phyloP scores from a whole-genome alignment of 805 yeast species.

The fission yeast (Schizosaccharomyces pombe) region DNA sequence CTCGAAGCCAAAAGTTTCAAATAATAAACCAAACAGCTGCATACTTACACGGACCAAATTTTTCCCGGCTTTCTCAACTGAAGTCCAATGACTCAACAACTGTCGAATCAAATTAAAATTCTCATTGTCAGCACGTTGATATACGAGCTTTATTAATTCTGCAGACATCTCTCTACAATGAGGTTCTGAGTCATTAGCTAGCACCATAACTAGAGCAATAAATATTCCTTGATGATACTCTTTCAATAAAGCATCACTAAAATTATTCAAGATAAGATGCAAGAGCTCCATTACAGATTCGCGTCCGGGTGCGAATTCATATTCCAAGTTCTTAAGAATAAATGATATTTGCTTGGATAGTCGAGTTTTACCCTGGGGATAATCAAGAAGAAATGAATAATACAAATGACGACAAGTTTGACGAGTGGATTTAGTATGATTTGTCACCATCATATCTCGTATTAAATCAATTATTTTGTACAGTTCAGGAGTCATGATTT shows the following conservation, averaged over 20 bases:
- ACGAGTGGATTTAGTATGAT: slow-evolving; percentile 60
- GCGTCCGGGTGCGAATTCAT: slow-evolving; percentile 69
- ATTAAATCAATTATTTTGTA: slow-evolving; percentile 65
- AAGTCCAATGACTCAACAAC: slow-evolving; percentile 8
- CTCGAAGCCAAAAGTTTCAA: not conserved
- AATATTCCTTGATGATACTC: slow-evolving; percentile 56
- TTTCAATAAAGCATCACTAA: slow-evolving; percentile 26
- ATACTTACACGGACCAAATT: not conserved
- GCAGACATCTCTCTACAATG: slow-evolving; percentile 71
- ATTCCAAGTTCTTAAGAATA: slow-evolving; percentile 55
- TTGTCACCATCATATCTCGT: slow-evolving; percentile 68
- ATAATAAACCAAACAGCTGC: slow-evolving; percentile 1
- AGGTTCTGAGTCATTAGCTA: slow-evolving; percentile 53
- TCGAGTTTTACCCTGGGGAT: slow-evolving; percentile 75
- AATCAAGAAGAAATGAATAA: slow-evolving; percentile 72
- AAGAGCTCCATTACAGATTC: slow-evolving; percentile 77
- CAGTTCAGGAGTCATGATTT: slow-evolving; percentile 59
- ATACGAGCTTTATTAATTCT: slow-evolving; percentile 30
- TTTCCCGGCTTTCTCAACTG: not conserved
- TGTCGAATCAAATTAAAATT: slow-evolving; percentile 9
- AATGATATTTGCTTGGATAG: slow-evolving; percentile 63
- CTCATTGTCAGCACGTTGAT: slow-evolving; percentile 25
- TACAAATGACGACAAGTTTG: slow-evolving; percentile 65
- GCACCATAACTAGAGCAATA: slow-evolving; percentile 53
- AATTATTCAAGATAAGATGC: slow-evolving; percentile 41